Evolutionary conservation across 805 yeast species (phyloP), one percentile per base, ranked within the genome.

Genomic region (Saccharomyces cerevisiae): DNA sequence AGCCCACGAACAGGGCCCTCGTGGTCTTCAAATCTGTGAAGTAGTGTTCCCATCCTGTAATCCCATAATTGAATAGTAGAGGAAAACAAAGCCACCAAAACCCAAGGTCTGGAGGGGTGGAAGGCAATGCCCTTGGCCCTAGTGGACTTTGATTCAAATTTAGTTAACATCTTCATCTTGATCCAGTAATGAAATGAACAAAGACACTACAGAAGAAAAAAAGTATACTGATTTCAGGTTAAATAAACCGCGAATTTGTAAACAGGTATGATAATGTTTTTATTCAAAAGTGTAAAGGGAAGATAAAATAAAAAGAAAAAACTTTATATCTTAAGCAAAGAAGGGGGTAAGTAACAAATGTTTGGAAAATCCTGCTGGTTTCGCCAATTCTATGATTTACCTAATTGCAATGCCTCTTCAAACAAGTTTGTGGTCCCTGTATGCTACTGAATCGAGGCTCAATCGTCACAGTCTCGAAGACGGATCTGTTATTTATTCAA

Each of bases 1-100:
- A 94, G 88, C 56, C 91, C 84, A 73, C 99, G 84, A 27, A 94
- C 99, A 2, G 99, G 98, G 28, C 99, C 99, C 65, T 88, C 96
- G 70, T 94, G 99, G 65, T 92, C 99, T 73, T 94, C 99, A 67
- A 90, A 94, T 55, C 97, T 81, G 71, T 91, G 98, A 68, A 94
- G 84, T 69, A 94, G 75, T 2, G 97, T 90, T 47, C 99, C 99
- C 99, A 94, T 94, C 67, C 99, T 84, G 74, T 95, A 94, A 73
- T 94, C 99, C 99, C 99, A 94, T 59, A 94, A 79, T 72, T 95
- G 99, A 70, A 94, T 92, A n/a, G 97, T 90, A n/a, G 97, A 89
- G 28, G 97, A 88, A 71, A 92, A 94, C 57, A 95, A 79, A 6
- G 98, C 90, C 32, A 91, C 98, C 63, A 94, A 78, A 56, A 90